Conservation (phyloP, 2,329 filamentous ascomycete species). For the Epichloe aotearoae region DNA sequence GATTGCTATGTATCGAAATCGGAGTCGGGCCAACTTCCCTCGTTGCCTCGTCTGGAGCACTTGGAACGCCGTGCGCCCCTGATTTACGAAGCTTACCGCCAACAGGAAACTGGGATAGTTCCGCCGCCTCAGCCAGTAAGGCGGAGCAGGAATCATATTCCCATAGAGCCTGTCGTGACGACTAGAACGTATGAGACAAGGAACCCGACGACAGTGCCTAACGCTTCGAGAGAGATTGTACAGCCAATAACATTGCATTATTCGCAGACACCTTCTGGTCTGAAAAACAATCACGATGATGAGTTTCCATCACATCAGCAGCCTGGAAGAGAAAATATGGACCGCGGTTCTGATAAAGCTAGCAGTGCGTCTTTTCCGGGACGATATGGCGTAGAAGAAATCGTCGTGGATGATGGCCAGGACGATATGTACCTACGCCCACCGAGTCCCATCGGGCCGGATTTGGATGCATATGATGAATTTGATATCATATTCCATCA, state of each 20-base stretch:
- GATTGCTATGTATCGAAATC: neutral
- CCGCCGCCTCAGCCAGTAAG: neutral
- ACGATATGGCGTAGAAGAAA: neutral
- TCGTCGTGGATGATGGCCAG: neutral
- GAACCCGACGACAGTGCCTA: too few species aligned
- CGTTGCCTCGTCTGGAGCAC: neutral
- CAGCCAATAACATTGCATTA: neutral
- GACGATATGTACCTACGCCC: constrained; percentile 1
- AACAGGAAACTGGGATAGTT: neutral
- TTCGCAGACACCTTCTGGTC: neutral
- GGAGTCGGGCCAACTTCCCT: neutral
- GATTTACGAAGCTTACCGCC: too few species aligned
- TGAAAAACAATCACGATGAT: neutral
- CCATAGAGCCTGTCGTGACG: neutral
- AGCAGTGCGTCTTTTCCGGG: neutral
- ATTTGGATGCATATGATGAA: constrained; percentile 17
- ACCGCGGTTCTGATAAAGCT: neutral
- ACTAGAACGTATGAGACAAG: neutral
- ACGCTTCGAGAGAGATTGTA: too few species aligned
- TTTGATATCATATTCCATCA: constrained; percentile 14
- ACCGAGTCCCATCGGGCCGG: constrained; percentile 10
- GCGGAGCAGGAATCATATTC: neutral
- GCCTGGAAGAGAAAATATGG: neutral
- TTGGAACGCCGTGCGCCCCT: too few species aligned
- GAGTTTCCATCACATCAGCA: neutral